A percentile compares a stretch with the other conserved stretches of the same genome.
Evolutionary conservation across 371 early-diverging fungal genomes (phyloP).

Genomic region (Mortierella sp.): DNA sequence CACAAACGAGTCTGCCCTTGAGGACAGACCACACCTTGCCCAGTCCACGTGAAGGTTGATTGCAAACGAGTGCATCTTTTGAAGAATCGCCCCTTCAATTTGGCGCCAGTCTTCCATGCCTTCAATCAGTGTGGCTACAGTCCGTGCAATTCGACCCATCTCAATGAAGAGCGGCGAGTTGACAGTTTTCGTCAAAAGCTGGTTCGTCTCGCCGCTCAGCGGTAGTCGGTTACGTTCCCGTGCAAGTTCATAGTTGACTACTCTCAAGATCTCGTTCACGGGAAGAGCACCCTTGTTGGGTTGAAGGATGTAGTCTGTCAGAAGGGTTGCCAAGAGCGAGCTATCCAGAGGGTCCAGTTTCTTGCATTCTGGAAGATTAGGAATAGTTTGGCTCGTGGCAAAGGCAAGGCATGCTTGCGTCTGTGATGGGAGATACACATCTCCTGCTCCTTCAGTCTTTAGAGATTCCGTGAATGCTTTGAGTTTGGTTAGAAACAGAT

Average conservation of each 20-base stretch:
- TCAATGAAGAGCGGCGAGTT: conserved; percentile 34
- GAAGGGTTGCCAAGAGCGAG: conserved; percentile 19
- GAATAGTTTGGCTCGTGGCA: conserved; percentile 42
- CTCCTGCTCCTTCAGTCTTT: conserved; percentile 4
- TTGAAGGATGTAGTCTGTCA: conserved; percentile 32
- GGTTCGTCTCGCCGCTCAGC: conserved; percentile 18
- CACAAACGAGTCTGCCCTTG: conserved; percentile 27
- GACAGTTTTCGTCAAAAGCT: conserved; percentile 21
- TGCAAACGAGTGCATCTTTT: conserved; percentile 43
- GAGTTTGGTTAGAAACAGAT: conserved; percentile 30
- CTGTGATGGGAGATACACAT: conserved; percentile 5
- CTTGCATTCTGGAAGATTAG: conserved; percentile 42
- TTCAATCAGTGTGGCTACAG: conserved; percentile 39
- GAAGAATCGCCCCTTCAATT: conserved; percentile 16
- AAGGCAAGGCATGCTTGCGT: conserved; percentile 42
- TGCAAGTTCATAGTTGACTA: conserved; percentile 26
- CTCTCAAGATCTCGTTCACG: conserved; percentile 34
- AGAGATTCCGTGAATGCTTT: conserved; percentile 4
- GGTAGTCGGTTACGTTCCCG: conserved; percentile 15
- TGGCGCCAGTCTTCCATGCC: conserved; percentile 28
- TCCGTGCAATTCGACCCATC: conserved; percentile 48
- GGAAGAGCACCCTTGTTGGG: conserved; percentile 40
- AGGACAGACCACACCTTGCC: conserved; percentile 36
- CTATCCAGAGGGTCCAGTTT: conserved; percentile 27
- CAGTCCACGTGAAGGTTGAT: conserved; percentile 49